A percentile compares a stretch with the other conserved stretches of the same genome.
These are phyloP conservation scores for Trypanosoma melophagium DNA, from an alignment of 208 protist species.

Conservation along the genomic window DNA sequence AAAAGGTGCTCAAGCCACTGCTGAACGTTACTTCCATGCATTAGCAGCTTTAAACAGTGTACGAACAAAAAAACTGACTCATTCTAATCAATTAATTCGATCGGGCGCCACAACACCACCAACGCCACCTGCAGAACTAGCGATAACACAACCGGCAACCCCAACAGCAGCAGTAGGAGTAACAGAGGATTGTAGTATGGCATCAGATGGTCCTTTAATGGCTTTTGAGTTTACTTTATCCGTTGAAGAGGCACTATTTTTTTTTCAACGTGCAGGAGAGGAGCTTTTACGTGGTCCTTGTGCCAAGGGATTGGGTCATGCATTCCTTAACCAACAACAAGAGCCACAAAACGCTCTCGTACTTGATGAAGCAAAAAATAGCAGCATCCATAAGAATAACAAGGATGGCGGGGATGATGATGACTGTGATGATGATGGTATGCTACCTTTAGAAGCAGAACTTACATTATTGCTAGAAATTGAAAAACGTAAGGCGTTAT, in stretches of 20 bases:
- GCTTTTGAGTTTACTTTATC: slow-evolving; percentile 25
- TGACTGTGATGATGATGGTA: slow-evolving; percentile 1
- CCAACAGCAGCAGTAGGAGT: neutral
- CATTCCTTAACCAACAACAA: slow-evolving; percentile 1
- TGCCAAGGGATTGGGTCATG: neutral
- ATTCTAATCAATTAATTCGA: neutral
- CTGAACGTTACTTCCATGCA: slow-evolving; percentile 58
- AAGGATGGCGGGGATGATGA: neutral
- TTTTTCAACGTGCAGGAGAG: slow-evolving; percentile 21
- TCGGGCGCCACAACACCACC: slow-evolving; percentile 5
- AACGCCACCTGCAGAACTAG: neutral
- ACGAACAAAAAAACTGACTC: slow-evolving; percentile 19
- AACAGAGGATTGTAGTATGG: neutral
- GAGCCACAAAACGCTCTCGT: neutral
- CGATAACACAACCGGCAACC: neutral
- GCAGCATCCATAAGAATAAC: neutral
- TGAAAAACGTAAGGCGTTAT: slow-evolving; percentile 43
- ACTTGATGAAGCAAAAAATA: neutral
- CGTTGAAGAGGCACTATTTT: slow-evolving; percentile 30
- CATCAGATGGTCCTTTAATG: slow-evolving; percentile 11
- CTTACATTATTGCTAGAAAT: slow-evolving; percentile 57
- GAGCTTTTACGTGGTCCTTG: slow-evolving; percentile 11
- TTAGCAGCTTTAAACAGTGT: slow-evolving; percentile 37
- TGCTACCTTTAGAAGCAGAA: slow-evolving; percentile 27
- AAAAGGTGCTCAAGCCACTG: slow-evolving; percentile 20